Evolutionary conservation across 73 alveolate genomes (phyloP), one percentile per base, ranked within the genome.

Genomic region (Symbiodinium natans): DNA sequence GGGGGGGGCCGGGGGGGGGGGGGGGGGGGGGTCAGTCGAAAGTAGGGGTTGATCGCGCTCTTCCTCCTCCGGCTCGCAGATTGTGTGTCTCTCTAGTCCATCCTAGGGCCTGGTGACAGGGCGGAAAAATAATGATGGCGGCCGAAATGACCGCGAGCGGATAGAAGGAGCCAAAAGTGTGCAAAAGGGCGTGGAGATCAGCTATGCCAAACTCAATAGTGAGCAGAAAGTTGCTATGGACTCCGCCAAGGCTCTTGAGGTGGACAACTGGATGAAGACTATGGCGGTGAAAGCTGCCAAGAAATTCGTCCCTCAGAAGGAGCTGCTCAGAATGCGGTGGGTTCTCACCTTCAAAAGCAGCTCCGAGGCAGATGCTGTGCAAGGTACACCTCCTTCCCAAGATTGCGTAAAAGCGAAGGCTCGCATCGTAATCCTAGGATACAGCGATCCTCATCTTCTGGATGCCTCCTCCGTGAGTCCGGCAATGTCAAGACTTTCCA

Each of bases 121-220:
- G n/a, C n/a, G n/a, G n/a, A n/a, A n/a, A n/a, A n/a, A n/a, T n/a
- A n/a, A n/a, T n/a, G n/a, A n/a, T n/a, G n/a, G n/a, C n/a, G n/a
- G n/a, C n/a, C n/a, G n/a, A n/a, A n/a, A n/a, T n/a, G n/a, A n/a
- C n/a, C n/a, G n/a, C n/a, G n/a, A n/a, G n/a, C n/a, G n/a, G n/a
- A n/a, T n/a, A n/a, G 56, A 86, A 86, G 46, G 38, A 86, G 11
- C 93, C 94, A 38, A 87, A 41, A 39, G 34, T 15, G 73, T 87
- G 9, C 94, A 56, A 39, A 38, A 59, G 43, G 94, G 84, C 13
- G 94, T 82, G 7, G 94, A 87, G 43, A 85, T 87, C 0, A 4
- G 71, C 2, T 87, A 82, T 41, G 36, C 29, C 42, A 33, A 25
- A 38, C 31, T 87, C 41, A 36, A 59, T 31, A 17, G 59, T 0